Conservation (phyloP, 2,329 filamentous ascomycete species). For the Exophiala mesophila region DNA sequence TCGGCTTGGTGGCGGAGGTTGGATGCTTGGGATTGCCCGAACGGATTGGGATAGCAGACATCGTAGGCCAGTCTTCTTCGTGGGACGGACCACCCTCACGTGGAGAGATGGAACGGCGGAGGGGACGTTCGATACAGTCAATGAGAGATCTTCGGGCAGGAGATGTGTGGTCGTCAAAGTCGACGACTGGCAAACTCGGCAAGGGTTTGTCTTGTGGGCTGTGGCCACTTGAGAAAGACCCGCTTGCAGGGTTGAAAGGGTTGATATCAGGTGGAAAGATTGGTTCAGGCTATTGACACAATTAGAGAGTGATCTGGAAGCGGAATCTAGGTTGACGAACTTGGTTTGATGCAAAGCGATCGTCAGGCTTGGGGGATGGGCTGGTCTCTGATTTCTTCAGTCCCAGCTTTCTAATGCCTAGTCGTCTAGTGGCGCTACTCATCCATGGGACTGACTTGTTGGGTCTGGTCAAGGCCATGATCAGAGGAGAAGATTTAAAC, state of each 20-base stretch:
- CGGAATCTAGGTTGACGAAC: no score
- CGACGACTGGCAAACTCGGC: slow-evolving; percentile 29
- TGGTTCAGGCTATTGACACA: no score
- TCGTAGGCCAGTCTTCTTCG: slow-evolving; percentile 30
- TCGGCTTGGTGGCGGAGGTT: slow-evolving; percentile 10
- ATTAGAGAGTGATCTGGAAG: no score
- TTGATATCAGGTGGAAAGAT: no score
- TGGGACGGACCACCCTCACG: slow-evolving; percentile 5
- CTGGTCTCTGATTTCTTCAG: neutral
- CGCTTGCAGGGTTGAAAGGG: no score
- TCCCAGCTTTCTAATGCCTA: neutral
- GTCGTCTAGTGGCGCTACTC: neutral
- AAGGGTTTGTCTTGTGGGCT: slow-evolving; percentile 29
- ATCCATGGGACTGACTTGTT: neutral
- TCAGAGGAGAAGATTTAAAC: neutral
- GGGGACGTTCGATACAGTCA: slow-evolving; percentile 29
- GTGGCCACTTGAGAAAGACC: no score
- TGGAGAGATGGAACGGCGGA: slow-evolving; percentile 25
- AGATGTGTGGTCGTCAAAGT: slow-evolving; percentile 21
- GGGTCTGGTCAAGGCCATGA: neutral
- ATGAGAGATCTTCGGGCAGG: slow-evolving; percentile 28
- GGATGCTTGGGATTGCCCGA: neutral
- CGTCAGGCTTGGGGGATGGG: no score
- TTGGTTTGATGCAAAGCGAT: no score
- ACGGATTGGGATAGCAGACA: slow-evolving; percentile 22